Evolutionary conservation across 2,329 filamentous ascomycete genomes (phyloP).

Genomic region (Verruconis gallopava): DNA sequence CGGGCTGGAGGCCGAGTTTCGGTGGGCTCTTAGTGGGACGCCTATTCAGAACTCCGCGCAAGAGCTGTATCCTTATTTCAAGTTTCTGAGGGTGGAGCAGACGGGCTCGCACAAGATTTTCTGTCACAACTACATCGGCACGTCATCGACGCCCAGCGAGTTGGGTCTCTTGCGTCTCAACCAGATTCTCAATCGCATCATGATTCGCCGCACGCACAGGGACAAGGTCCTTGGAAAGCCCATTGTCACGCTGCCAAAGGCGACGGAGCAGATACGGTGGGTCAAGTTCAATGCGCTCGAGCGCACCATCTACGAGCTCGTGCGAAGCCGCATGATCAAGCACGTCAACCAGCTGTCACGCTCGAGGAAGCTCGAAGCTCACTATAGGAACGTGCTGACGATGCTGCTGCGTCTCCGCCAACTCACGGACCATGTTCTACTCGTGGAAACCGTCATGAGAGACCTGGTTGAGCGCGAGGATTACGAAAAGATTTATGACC

Average conservation of each 20-base stretch:
- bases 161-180: slow-evolving; percentile 20
- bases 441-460: slow-evolving; percentile 33
- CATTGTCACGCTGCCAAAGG: slow-evolving; percentile 40
- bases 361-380: slow-evolving; percentile 2
- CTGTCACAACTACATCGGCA: slow-evolving; percentile 31
- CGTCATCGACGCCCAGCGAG: slow-evolving; percentile 15
- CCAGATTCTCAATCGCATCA: slow-evolving; percentile 30
- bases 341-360: slow-evolving; percentile 27
- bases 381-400: slow-evolving; percentile 18
- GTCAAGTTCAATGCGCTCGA: slow-evolving; percentile 41
- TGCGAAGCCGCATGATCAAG: slow-evolving; percentile 30
- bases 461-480: slow-evolving; percentile 33
- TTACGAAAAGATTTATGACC: slow-evolving; percentile 29
- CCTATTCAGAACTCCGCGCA: slow-evolving; percentile 20
- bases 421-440: slow-evolving; percentile 36
- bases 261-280: slow-evolving; percentile 29
- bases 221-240: slow-evolving; percentile 40
- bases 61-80: slow-evolving; percentile 30
- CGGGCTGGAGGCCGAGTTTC: slow-evolving; percentile 24
- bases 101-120: slow-evolving; percentile 30
- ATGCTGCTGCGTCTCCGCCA: slow-evolving; percentile 40
- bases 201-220: slow-evolving; percentile 43
- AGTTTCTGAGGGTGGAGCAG: slow-evolving; percentile 29
- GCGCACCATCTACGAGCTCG: slow-evolving; percentile 39
- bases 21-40: slow-evolving; percentile 32